Percentiles rank a stretch among this genome's conserved stretches.
Conservation (phyloP, 768 basidiomycete species). For the Imleria badia region DNA sequence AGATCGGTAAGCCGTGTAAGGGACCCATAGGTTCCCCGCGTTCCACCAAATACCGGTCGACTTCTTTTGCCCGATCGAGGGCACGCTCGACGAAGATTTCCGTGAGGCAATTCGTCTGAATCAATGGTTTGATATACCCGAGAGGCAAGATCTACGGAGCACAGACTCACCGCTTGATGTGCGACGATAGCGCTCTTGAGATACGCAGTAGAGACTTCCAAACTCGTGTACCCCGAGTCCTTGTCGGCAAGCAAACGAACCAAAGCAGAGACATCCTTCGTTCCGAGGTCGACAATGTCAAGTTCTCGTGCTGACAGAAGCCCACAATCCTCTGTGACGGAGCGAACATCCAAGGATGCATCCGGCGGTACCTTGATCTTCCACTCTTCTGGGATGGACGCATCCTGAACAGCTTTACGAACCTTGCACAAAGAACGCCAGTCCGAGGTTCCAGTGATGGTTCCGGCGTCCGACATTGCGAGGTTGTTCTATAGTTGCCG, state of each 20-base stretch:
- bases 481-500: not conserved
- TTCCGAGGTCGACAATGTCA: conserved; percentile 21
- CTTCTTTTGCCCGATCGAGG: conserved; percentile 26
- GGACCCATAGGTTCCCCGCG: conserved; percentile 36
- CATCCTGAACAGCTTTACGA: conserved; percentile 20
- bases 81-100: conserved; percentile 28
- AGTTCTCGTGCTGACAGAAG: conserved; percentile 24
- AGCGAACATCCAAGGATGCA: conserved; percentile 19
- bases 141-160: not conserved
- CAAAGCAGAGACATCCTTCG: conserved; percentile 24
- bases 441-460: conserved; percentile 1
- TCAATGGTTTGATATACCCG: not conserved
- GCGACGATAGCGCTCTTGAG: conserved; percentile 30
- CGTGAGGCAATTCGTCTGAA: conserved; percentile 30
- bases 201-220: conserved; percentile 29
- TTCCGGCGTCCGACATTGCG: conserved; percentile 3
- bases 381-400: conserved; percentile 27
- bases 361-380: conserved; percentile 18
- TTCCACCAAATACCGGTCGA: conserved; percentile 22
- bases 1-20: conserved; percentile 47
- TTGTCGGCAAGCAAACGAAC: conserved; percentile 21
- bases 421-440: conserved; percentile 22
- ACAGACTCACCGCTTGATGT: conserved; percentile 23
- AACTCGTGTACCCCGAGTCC: conserved; percentile 22
- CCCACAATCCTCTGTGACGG: conserved; percentile 21